Evolutionary conservation across 208 protist genomes (phyloP).

Genomic region (Trypanosoma vivax): DNA sequence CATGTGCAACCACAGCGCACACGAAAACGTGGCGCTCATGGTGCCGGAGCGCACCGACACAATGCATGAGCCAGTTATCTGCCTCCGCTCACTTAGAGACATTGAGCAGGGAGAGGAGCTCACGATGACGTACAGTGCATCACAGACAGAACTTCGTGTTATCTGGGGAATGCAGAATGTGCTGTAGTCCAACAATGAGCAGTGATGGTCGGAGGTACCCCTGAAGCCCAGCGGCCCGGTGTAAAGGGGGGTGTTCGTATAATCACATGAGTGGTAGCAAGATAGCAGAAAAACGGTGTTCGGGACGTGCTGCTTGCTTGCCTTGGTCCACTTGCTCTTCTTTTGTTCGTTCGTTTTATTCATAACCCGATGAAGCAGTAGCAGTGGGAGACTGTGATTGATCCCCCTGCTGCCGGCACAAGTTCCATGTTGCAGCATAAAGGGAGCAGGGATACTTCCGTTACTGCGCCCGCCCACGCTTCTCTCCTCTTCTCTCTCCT

Average conservation of each 20-base stretch:
- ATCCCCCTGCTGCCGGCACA: too few species aligned
- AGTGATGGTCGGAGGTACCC: background rate
- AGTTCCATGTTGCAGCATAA: too few species aligned
- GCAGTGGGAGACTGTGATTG: too few species aligned
- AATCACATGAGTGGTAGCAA: too few species aligned
- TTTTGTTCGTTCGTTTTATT: background rate
- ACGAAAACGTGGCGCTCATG: conserved; percentile 83
- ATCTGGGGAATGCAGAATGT: conserved; percentile 76
- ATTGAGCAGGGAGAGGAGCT: conserved; percentile 73
- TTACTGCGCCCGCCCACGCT: background rate
- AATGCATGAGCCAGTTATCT: conserved; percentile 45
- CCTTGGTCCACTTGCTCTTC: too few species aligned
- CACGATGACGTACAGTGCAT: conserved; percentile 68
- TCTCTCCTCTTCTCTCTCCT: conserved; percentile 4
- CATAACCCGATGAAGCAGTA: background rate
- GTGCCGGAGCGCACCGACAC: conserved; percentile 31
- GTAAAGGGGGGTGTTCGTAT: too few species aligned
- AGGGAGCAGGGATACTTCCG: background rate
- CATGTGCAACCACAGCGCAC: conserved; percentile 78
- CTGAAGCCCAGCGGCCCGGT: too few species aligned
- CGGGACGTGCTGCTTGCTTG: too few species aligned
- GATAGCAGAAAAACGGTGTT: too few species aligned
- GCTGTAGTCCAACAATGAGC: conserved; percentile 16
- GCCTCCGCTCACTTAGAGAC: conserved; percentile 57
- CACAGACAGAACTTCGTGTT: conserved; percentile 47